Percentiles rank a stretch among this genome's conserved stretches.
Evolutionary conservation across 2,329 filamentous ascomycete species (phyloP).

Genomic region (Alternaria tenuissima): DNA sequence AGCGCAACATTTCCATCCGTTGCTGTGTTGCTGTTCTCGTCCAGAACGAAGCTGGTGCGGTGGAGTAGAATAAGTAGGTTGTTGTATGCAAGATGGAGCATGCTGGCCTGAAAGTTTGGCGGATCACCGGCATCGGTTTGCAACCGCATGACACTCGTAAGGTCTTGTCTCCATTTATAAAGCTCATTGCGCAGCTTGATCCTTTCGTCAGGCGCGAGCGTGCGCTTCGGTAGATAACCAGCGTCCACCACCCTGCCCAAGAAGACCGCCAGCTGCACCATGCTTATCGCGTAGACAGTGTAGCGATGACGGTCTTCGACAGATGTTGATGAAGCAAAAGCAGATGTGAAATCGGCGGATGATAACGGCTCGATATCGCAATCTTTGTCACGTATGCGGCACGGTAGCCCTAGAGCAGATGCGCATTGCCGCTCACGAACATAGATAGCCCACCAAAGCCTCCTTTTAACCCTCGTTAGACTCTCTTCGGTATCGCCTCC

Average conservation of each 20-base stretch:
- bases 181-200: slow-evolving; percentile 45
- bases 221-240: slow-evolving; percentile 41
- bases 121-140: slow-evolving; percentile 40
- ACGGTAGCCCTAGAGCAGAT: slow-evolving; percentile 57
- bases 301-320: slow-evolving; percentile 43
- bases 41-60: slow-evolving; percentile 54
- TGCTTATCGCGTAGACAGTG: slow-evolving; percentile 49
- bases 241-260: slow-evolving; percentile 52
- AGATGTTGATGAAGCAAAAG: slow-evolving; percentile 35
- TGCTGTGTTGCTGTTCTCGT: slow-evolving; percentile 42
- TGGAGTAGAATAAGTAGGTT: slow-evolving; percentile 59
- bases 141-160: slow-evolving; percentile 50
- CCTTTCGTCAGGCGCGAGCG: slow-evolving; percentile 26
- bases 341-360: slow-evolving; percentile 49
- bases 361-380: slow-evolving; percentile 56
- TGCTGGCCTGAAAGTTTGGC: slow-evolving; percentile 49
- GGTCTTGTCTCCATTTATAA: slow-evolving; percentile 51
- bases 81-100: slow-evolving; percentile 58
- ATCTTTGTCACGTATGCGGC: slow-evolving; percentile 59
- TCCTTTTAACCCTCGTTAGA: slow-evolving; percentile 54
- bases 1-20: slow-evolving; percentile 53
- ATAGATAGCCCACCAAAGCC: slow-evolving; percentile 65
- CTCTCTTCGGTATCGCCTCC: slow-evolving; percentile 32
- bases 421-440: slow-evolving; percentile 60
- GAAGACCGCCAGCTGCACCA: slow-evolving; percentile 51